Percentiles rank a stretch among this genome's conserved stretches.
Evolutionary conservation across 306 rosid species (phyloP).

Genomic region (apple (Malus domestica)): DNA sequence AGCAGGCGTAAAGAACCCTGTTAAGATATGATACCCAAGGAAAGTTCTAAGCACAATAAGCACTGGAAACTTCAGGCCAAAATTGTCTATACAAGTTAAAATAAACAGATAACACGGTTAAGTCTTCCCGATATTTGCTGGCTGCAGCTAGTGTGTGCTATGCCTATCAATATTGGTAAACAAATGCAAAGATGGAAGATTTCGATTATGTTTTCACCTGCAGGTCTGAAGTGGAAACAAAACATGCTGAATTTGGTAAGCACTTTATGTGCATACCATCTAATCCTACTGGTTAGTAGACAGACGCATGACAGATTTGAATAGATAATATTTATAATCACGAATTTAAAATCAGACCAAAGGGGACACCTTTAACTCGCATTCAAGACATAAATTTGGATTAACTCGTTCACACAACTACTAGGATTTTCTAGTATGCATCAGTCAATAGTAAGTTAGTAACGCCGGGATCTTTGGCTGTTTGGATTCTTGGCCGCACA

Average conservation of each 20-base stretch:
- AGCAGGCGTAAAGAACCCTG: constrained; percentile 61
- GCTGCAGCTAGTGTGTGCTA: background rate
- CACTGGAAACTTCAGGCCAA: background rate
- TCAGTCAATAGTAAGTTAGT: background rate
- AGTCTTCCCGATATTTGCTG: background rate
- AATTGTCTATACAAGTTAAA: background rate
- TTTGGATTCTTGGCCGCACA: background rate
- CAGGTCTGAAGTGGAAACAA: background rate
- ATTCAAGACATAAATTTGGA: background rate
- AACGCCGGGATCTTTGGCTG: background rate
- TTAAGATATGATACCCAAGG: background rate
- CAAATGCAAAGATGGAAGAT: background rate
- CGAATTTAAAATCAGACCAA: background rate
- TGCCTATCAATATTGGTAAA: background rate
- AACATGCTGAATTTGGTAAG: background rate
- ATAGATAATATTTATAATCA: background rate
- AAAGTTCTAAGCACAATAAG: background rate
- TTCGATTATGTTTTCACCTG: background rate
- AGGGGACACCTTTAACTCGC: background rate
- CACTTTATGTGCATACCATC: background rate
- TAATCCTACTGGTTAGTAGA: background rate
- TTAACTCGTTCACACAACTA: too few relatives aligned
- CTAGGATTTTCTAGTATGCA: background rate
- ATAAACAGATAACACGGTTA: background rate
- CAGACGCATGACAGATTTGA: background rate